Percentiles rank a stretch among this genome's conserved stretches.
These are phyloP conservation scores for Coemansia sp. DNA, from an alignment of 192 early-diverging fungal genomes.

Conservation along the genomic window DNA sequence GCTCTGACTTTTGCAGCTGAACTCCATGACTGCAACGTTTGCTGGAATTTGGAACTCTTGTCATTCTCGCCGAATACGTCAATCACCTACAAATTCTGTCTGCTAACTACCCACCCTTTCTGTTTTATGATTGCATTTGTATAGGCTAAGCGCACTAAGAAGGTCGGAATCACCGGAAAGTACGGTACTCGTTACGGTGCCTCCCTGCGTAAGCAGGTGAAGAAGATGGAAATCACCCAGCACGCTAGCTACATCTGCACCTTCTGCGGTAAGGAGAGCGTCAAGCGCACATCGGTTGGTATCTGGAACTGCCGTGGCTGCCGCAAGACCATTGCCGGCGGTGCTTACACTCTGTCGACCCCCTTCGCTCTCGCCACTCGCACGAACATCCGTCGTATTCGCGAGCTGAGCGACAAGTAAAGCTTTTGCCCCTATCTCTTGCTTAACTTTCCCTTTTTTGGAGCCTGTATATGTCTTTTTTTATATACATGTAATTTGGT, in stretches of 20 bases:
- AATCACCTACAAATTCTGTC: neutral
- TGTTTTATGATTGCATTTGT: neutral
- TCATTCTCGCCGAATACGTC: neutral
- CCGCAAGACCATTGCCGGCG: constrained; percentile 93
- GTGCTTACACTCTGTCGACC: constrained; percentile 90
- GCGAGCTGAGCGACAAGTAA: constrained; percentile 90
- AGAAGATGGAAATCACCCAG: constrained; percentile 99
- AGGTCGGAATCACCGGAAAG: constrained; percentile 99
- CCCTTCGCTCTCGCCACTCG: constrained; percentile 89
- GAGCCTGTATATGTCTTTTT: neutral
- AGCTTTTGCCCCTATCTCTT: constrained; percentile 10
- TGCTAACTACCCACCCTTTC: neutral
- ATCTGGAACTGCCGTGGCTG: constrained; percentile 99
- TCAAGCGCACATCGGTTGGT: constrained; percentile 93
- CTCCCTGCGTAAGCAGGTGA: constrained; percentile 95
- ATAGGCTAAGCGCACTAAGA: constrained; percentile 94
- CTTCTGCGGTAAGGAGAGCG: constrained; percentile 99
- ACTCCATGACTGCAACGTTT: neutral
- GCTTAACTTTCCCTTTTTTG: neutral
- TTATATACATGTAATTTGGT: constrained; percentile 8
- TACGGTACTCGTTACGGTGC: constrained; percentile 99
- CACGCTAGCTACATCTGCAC: constrained; percentile 99
- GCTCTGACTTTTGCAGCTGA: neutral
- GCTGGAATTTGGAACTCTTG: neutral
- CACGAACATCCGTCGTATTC: constrained; percentile 97